Evolutionary conservation across 257 asterid genomes (phyloP).

Genomic region (Henckelia pumila): DNA sequence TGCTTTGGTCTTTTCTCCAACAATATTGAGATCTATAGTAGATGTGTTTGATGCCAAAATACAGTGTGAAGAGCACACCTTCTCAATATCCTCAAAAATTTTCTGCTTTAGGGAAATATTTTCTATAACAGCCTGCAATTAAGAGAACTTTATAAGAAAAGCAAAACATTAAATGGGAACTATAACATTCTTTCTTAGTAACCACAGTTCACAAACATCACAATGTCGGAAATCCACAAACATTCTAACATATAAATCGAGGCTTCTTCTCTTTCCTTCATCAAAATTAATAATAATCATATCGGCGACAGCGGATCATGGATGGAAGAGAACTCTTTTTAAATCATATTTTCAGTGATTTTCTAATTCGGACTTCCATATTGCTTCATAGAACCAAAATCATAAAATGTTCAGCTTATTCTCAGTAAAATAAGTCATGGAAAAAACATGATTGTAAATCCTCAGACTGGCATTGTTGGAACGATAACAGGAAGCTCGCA

Average conservation of each 20-base stretch:
- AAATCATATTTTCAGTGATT: not conserved
- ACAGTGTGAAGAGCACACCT: slow-evolving; percentile 88
- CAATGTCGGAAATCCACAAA: slow-evolving; percentile 11
- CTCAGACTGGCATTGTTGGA: not conserved
- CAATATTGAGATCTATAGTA: slow-evolving; percentile 77
- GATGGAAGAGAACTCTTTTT: not conserved
- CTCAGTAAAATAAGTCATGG: not conserved
- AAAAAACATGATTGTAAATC: not conserved
- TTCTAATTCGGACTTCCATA: not conserved
- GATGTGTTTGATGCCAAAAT: slow-evolving; percentile 94
- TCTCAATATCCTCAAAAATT: slow-evolving; percentile 80
- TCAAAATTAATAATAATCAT: not conserved
- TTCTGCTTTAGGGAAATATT: slow-evolving; percentile 75
- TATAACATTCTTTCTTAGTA: not conserved
- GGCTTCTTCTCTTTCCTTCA: slow-evolving; percentile 11
- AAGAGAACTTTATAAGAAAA: slow-evolving; percentile 27
- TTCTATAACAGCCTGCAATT: slow-evolving; percentile 92
- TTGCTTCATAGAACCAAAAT: not conserved
- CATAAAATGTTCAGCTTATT: not conserved
- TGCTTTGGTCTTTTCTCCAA: slow-evolving; percentile 78
- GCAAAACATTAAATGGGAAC: slow-evolving; percentile 15
- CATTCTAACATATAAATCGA: not conserved
- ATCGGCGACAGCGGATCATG: not conserved
- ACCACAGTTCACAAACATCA: not conserved
- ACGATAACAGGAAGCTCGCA: slow-evolving; percentile 2